Base-by-base conservation (phyloP, 164 flowering plant genomes). In the Berberis vulgaris region DNA sequence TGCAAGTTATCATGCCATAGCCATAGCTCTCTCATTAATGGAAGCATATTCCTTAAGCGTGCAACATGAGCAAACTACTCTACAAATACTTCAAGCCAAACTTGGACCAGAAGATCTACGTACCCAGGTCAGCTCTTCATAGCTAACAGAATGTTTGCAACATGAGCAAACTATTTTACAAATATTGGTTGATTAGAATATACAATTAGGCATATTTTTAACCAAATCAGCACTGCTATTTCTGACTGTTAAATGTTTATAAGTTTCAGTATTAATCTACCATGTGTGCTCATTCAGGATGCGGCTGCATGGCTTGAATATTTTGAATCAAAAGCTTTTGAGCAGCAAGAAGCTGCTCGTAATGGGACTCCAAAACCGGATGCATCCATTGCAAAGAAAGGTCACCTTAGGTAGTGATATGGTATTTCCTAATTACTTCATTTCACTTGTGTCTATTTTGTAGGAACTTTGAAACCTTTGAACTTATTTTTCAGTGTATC, bases 251-350 rank as follows among this genome's bases (percentile, higher is more conserved):
- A 46, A 5, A 46, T 5, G 7, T 6, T 47, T 47, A 61, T 6
- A 41, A 8, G 8, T 45, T 50, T 11, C 5, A 8, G 10, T 1
- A 38, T 42, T 54, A 43, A 64, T 54, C n/a, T 7, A 3, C 49
- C 41, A 44, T 59, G 43, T 43, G 26, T 49, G 40, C 45, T 61
- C 61, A 10, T 74, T 57, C 82, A 91, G 98, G 98, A 87, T 77
- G 91, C 96, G 69, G 95, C 95, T 70, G 96, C 95, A 41, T 89
- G 95, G 96, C 92, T 89, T 41, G 98, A 92, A 65, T 87, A 89
- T 74, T 92, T 92, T 75, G 96, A 92, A 71, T 84, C 93, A 44
- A 92, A 80, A 74, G 91, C 81, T 26, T 49, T 88, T 54, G 98
- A 92, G 79, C 96, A 88, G 81, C 98, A 89, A 81, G 98, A 92